Evolutionary conservation across 768 basidiomycete genomes (phyloP).

Genomic region (Kwoniella sp.): DNA sequence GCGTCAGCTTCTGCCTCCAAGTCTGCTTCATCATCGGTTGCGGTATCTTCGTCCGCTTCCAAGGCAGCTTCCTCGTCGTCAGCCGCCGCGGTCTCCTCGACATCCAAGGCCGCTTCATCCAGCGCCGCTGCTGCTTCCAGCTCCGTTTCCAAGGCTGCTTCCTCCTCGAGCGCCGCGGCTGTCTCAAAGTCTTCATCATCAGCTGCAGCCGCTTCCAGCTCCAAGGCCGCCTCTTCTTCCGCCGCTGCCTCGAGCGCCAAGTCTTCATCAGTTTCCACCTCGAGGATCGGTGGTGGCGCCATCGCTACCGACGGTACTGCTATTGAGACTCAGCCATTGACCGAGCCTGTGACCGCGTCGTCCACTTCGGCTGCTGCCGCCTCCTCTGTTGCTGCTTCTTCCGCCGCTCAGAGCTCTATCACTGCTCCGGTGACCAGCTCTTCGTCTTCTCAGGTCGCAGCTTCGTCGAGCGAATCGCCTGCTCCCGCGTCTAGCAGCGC

Average conservation of each 20-base stretch:
- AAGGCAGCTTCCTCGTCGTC: conserved; percentile 6
- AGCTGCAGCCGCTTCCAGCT: background rate
- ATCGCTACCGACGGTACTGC: conserved; percentile 14
- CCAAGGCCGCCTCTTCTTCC: conserved; percentile 9
- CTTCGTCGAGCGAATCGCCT: conserved; percentile 5
- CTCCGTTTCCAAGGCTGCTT: conserved; percentile 7
- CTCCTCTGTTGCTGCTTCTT: background rate
- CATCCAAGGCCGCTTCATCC: conserved; percentile 36
- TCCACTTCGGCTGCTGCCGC: conserved; percentile 1
- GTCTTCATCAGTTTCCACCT: conserved; percentile 18
- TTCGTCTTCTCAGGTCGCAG: background rate
- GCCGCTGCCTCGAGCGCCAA: conserved; percentile 8
- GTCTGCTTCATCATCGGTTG: background rate
- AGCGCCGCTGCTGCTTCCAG: conserved; percentile 9
- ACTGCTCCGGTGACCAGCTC: background rate
- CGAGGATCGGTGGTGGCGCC: conserved; percentile 10
- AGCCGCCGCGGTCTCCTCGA: conserved; percentile 6
- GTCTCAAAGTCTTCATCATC: background rate
- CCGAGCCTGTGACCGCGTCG: conserved; percentile 2
- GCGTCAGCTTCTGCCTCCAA: background rate
- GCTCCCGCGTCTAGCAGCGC: background rate
- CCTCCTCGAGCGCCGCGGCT: conserved; percentile 17
- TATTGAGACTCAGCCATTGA: conserved; percentile 2
- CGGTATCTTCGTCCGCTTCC: background rate
- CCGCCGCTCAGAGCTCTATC: background rate